Evolutionary conservation across 202 grass and related monocot genomes (phyloP).

Genomic region (Digitaria exilis): DNA sequence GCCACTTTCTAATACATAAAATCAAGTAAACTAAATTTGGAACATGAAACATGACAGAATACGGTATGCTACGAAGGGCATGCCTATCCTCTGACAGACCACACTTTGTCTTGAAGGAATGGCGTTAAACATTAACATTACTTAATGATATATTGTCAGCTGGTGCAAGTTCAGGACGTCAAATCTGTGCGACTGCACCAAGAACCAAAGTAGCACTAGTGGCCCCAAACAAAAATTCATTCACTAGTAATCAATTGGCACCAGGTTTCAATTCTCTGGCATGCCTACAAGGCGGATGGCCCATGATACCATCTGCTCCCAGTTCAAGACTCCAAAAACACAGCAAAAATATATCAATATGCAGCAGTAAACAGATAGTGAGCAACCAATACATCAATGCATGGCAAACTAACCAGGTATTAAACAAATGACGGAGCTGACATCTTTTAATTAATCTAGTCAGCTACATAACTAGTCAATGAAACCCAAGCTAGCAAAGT

Average conservation of each 20-base stretch:
- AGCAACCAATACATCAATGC: background rate
- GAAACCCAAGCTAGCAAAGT: background rate
- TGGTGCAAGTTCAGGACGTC: background rate
- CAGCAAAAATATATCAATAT: no score
- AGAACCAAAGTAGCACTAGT: no score
- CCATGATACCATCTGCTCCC: background rate
- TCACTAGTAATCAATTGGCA: background rate
- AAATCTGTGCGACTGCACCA: no score
- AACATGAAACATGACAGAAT: slow-evolving; percentile 22
- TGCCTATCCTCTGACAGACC: background rate
- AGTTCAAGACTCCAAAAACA: slow-evolving; percentile 7
- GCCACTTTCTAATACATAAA: slow-evolving; percentile 26
- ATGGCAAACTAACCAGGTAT: background rate
- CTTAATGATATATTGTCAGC: background rate
- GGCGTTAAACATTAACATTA: background rate
- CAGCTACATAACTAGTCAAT: background rate
- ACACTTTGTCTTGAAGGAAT: background rate
- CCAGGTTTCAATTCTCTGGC: slow-evolving; percentile 4
- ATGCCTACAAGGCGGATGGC: background rate
- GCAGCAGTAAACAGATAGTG: no score
- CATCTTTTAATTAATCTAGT: background rate
- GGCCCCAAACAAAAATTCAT: background rate
- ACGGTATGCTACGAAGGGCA: background rate
- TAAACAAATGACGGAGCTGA: background rate
- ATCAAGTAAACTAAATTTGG: background rate